Base-by-base conservation (phyloP, 495 filamentous ascomycete species). In the Penicillium coprophilum region DNA sequence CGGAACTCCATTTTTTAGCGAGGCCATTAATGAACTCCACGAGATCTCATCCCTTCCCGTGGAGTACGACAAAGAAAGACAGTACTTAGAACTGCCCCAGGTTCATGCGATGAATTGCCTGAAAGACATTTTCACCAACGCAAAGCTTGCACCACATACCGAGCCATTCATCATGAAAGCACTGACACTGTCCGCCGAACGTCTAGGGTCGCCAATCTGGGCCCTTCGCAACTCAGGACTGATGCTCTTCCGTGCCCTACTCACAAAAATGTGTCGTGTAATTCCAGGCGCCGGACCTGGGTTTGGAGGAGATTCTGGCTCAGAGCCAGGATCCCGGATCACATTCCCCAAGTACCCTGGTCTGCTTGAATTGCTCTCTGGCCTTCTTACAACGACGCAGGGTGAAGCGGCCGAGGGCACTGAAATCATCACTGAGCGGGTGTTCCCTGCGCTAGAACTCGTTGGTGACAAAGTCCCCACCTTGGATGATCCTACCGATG, bases 51-150 rank as follows among this genome's bases (percentile, higher is more conserved):
- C 76, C 10, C 63, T 77, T 28, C 77, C 82, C 5, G 81, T 81
- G 0, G 70, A 83, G 48, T 66, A 70, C 31, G 66, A 73, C n/a
- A 65, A 60, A 19, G 59, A 66, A 12, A 66, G 63, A 19, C 71
- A 77, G 43, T 75, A 79, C 24, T 81, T 81, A 2, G 84, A 90
- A 50, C 70, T 97, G 13, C 87, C 92, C 13, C 94, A 97, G 72
- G 94, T 97, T 2, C 94, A 98, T 64, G 91, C 93, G 0, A 78
- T 96, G 59, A 98, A 98, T 59, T 96, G 87, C 58, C 71, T 97
- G 43, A 90, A 92, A 65, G 89, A 92, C 51, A 85, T 94, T 6
- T 94, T 96, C 66, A 89, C 83, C 32, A 90, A 87, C 62, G 87
- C 88, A 6, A 82, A 82, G 20, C 77, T 96, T 12, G 85, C 84